Evolutionary conservation across 2,329 filamentous ascomycete species (phyloP).

Genomic region (Cladophialophora exuberans): DNA sequence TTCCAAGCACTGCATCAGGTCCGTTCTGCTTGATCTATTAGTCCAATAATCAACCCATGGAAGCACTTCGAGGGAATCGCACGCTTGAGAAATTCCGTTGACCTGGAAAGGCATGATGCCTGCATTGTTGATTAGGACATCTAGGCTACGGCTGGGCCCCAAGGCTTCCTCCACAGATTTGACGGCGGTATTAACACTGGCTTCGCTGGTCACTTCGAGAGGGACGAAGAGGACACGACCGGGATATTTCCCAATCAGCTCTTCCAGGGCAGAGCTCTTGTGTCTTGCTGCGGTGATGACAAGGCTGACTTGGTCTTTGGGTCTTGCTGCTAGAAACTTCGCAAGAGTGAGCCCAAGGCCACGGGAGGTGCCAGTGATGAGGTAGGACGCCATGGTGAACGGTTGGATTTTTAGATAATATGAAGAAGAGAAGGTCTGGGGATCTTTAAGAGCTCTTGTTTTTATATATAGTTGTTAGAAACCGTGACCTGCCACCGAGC

Average conservation of each 20-base stretch:
- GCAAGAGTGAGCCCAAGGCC: constrained; percentile 42
- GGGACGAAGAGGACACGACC: constrained; percentile 42
- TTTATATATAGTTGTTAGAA: too few species aligned
- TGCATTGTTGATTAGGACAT: constrained; percentile 54
- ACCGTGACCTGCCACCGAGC: too few species aligned
- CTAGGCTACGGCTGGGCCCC: constrained; percentile 42
- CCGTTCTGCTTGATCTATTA: constrained; percentile 25
- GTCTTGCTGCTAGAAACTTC: constrained; percentile 36
- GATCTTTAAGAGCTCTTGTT: too few species aligned
- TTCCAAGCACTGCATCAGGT: constrained; percentile 43
- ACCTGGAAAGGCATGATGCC: constrained; percentile 34
- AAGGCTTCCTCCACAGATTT: constrained; percentile 39
- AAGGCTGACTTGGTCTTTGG: constrained; percentile 40
- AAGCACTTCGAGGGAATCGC: background rate
- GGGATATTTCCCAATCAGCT: constrained; percentile 35
- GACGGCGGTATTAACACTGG: constrained; percentile 42
- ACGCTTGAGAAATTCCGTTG: constrained; percentile 20
- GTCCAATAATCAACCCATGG: background rate
- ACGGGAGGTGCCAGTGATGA: constrained; percentile 44
- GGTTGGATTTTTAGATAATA: too few species aligned
- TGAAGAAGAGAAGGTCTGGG: too few species aligned
- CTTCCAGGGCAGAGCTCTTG: constrained; percentile 36
- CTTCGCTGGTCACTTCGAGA: constrained; percentile 42
- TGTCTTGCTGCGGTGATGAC: constrained; percentile 48
- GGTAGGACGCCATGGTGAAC: constrained; percentile 43